phyloP scores from a whole-genome alignment of 805 yeast genomes.

The Suhomyces vadensis region DNA sequence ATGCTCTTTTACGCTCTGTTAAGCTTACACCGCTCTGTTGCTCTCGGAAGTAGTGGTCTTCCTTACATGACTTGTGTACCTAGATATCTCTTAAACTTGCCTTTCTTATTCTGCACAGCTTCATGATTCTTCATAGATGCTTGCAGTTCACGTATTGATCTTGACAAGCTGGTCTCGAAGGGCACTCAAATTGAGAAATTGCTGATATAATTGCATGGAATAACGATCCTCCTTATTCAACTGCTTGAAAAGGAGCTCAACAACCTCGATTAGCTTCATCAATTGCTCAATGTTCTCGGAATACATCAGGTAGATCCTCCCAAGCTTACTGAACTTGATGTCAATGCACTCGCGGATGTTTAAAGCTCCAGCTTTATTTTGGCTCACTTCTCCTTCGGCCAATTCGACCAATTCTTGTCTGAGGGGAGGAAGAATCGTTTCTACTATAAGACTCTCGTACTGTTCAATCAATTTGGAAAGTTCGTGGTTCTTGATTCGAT shows the following conservation, averaged over 20 bases:
- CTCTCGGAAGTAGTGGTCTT: no score
- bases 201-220: constrained; percentile 10
- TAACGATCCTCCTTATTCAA: constrained; percentile 6
- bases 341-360: constrained; percentile 4
- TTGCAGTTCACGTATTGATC: no score
- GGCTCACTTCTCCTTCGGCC: not conserved
- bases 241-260: constrained; percentile 3
- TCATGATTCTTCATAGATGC: no score
- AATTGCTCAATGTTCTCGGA: constrained; percentile 9
- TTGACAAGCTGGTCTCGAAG: constrained; percentile 1
- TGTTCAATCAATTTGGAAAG: constrained; percentile 22
- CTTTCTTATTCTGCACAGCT: no score
- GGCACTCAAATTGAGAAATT: constrained; percentile 10
- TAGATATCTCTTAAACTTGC: no score
- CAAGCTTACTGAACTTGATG: constrained; percentile 8
- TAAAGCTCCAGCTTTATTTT: not conserved
- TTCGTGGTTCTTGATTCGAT: constrained; percentile 23
- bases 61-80: no score
- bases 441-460: constrained; percentile 32
- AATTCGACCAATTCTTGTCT: constrained; percentile 19
- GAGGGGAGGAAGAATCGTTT: constrained; percentile 29
- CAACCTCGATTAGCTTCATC: constrained; percentile 5
- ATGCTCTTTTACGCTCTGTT: no score
- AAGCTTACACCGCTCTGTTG: no score
- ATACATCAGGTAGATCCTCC: constrained; percentile 10